Evolutionary conservation across 2,329 filamentous ascomycete genomes (phyloP).

Genomic region (Alternaria panax): DNA sequence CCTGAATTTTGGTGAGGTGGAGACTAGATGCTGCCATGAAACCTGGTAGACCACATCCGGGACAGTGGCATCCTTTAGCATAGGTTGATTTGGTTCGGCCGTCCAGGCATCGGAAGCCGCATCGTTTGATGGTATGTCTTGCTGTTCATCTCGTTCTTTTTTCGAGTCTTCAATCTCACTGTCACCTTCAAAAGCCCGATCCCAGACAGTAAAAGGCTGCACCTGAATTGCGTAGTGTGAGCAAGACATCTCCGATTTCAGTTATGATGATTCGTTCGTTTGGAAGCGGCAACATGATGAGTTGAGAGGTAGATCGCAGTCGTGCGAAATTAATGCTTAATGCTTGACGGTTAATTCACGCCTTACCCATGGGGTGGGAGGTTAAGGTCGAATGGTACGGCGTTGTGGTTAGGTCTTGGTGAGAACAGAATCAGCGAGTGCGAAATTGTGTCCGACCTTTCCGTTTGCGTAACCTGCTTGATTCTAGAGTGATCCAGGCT

Average conservation of each 20-base stretch:
- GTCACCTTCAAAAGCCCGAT: not conserved
- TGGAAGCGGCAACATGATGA: not conserved
- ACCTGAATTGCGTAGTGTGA: not conserved
- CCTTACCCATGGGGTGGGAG: no score
- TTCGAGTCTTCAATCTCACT: not conserved
- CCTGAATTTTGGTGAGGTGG: slow-evolving; percentile 9
- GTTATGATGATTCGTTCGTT: slow-evolving; percentile 2
- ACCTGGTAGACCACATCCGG: slow-evolving; percentile 3
- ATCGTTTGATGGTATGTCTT: no score
- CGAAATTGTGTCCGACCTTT: not conserved
- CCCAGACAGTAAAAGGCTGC: slow-evolving; percentile 14
- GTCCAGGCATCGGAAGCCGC: not conserved
- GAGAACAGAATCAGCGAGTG: not conserved
- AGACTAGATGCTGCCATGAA: slow-evolving; percentile 6
- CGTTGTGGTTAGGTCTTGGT: not conserved
- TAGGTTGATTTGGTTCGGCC: not conserved
- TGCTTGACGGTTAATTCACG: not conserved
- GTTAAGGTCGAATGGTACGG: no score
- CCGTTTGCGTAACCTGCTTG: no score
- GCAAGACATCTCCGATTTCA: slow-evolving; percentile 7
- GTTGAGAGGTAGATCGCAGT: no score
- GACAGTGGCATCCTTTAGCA: not conserved
- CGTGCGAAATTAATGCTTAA: no score
- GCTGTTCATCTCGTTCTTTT: not conserved
- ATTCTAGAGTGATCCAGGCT: not conserved